Evolutionary conservation across 495 filamentous ascomycete species (phyloP).

Genomic region (Usnea hakonensis): DNA sequence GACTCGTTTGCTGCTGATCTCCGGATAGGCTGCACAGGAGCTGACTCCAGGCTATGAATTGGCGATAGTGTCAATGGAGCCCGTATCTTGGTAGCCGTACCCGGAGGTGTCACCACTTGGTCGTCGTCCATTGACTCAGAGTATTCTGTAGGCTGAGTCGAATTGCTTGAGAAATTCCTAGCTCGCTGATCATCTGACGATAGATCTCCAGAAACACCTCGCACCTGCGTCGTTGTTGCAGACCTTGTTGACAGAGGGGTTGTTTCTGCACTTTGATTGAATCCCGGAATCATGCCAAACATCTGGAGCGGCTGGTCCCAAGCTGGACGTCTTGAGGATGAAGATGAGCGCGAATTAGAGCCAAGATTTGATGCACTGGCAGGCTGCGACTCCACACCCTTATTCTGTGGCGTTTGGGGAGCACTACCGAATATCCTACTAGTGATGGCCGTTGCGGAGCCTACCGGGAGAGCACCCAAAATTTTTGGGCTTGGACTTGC

Average conservation of each 20-base stretch:
- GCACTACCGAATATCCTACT: constrained; percentile 11
- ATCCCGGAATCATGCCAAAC: constrained; percentile 24
- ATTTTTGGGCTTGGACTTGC: constrained; percentile 24
- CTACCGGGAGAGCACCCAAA: constrained; percentile 25
- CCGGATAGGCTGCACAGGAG: constrained; percentile 27
- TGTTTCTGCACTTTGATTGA: constrained; percentile 19
- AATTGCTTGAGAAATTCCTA: neutral
- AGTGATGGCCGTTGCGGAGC: constrained; percentile 26
- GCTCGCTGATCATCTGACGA: constrained; percentile 9
- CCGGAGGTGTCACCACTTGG: constrained; percentile 5
- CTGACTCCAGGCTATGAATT: constrained; percentile 37
- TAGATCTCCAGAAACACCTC: constrained; percentile 3
- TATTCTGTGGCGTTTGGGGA: constrained; percentile 14
- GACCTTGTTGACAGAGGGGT: constrained; percentile 23
- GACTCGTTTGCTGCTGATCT: neutral
- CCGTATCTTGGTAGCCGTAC: neutral
- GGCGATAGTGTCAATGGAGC: constrained; percentile 30
- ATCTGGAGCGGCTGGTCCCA: constrained; percentile 27
- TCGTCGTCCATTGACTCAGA: neutral
- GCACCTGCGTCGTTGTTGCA: constrained; percentile 15
- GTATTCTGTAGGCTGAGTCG: constrained; percentile 5
- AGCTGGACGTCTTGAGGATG: constrained; percentile 20
- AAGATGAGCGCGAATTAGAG: constrained; percentile 17
- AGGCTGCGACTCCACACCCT: neutral
- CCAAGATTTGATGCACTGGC: constrained; percentile 6